These are phyloP conservation scores for Chrysochromulina parva DNA, from an alignment of 78 protist species.

Conservation along the genomic window DNA sequence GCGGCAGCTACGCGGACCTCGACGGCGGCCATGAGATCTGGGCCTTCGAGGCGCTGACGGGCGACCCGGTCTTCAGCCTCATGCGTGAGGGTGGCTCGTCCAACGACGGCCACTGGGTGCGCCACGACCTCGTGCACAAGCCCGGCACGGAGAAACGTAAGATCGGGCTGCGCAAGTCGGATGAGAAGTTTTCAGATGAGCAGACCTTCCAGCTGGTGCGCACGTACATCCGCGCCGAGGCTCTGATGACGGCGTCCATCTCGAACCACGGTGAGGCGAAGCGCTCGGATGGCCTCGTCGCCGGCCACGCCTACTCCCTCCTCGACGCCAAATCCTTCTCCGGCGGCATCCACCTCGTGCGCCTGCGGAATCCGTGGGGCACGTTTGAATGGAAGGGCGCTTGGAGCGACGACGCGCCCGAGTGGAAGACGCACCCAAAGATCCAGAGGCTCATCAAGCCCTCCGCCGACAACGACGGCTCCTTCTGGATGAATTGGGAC, in stretches of 20 bases:
- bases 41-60: constrained; percentile 13
- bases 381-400: constrained; percentile 34
- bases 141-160: neutral
- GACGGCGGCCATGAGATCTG: constrained; percentile 20
- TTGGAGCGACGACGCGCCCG: constrained; percentile 21
- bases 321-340: neutral
- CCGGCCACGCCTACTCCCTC: constrained; percentile 23
- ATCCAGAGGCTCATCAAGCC: neutral
- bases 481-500: constrained; percentile 5
- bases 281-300: neutral
- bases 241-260: neutral
- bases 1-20: neutral
- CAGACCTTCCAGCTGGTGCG: neutral
- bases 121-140: neutral
- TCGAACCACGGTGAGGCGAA: neutral
- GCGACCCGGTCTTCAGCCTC: neutral
- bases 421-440: constrained; percentile 3
- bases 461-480: neutral
- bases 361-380: constrained; percentile 55
- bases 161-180: neutral
- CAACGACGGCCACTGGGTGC: neutral
- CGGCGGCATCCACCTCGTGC: neutral
- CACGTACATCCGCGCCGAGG: neutral
- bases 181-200: neutral
- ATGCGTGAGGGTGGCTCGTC: neutral